Evolutionary conservation across 768 basidiomycete genomes (phyloP), one percentile per base, ranked within the genome.

Genomic region (Amanita molliuscula): DNA sequence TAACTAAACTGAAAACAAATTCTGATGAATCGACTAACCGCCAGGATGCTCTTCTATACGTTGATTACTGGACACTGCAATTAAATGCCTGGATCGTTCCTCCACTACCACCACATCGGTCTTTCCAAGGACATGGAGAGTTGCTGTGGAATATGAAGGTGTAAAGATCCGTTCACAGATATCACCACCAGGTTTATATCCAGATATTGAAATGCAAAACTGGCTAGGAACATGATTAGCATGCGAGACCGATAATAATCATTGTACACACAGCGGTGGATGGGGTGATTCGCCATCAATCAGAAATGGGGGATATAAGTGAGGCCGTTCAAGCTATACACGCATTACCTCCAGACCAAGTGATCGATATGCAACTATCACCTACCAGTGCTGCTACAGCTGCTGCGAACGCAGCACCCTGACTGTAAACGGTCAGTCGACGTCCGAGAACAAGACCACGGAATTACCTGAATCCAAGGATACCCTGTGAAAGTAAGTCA

Each of bases 21-120:
- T 40, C 11, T 7, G 13, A 26, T 15, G 33, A 11, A 20, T n/a
- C 35, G 16, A 65, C 81, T 26, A 50, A 89, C 90, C 90, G 47
- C 90, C 90, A 21, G 80, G 78, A 51, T 93, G 90, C 55, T 73
- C 74, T 60, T 88, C 88, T 7, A 92, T 75, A 9, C 88, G 74
- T 26, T 72, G 70, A 41, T 75, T 74, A 1, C 61, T 58, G 25
- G 84, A 83, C 8, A 76, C 64, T 6, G 72, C 68, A 13, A 87
- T 62, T 4, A 91, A 65, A 13, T 62, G 60, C 52, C 71, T 71
- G 0, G 86, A 78, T 28, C 88, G 76, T 59, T 88, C 86, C 60
- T 78, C 75, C 9, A 74, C 61, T 9, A 93, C 84, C 20, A 94
- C 74, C 9, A 86, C 74, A 55, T 93, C 90, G 34, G 70, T 86